Evolutionary conservation across 116 monocot genomes (phyloP).

Genomic region (Phalaenopsis hybrid): DNA sequence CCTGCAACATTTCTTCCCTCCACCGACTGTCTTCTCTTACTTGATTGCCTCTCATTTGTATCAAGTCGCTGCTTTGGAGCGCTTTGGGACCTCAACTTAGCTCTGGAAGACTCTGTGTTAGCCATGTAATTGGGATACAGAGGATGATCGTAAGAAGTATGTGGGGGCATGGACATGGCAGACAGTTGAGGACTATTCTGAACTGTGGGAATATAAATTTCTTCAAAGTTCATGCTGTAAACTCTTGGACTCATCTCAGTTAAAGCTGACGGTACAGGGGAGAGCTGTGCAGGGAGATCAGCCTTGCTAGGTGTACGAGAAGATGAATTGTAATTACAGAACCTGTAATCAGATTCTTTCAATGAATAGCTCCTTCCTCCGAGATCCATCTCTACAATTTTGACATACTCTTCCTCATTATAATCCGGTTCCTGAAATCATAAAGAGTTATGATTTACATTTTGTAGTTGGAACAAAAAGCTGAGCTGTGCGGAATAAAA

Average conservation of each 20-base stretch:
- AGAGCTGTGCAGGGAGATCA: constrained; percentile 30
- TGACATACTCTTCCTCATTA: constrained; percentile 45
- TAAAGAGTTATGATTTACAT: background rate
- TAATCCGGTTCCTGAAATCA: constrained; percentile 41
- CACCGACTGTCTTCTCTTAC: constrained; percentile 40
- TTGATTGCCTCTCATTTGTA: constrained; percentile 56
- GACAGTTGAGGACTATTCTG: constrained; percentile 58
- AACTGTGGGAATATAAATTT: constrained; percentile 57
- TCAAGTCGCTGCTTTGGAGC: constrained; percentile 73
- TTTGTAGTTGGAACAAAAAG: no score
- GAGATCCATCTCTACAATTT: constrained; percentile 74
- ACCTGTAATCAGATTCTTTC: constrained; percentile 3
- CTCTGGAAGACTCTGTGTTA: constrained; percentile 82
- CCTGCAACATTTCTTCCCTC: constrained; percentile 69
- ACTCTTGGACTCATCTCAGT: constrained; percentile 44
- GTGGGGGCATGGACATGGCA: constrained; percentile 27
- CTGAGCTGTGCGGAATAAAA: background rate
- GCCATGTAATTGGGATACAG: constrained; percentile 86
- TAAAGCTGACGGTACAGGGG: constrained; percentile 50
- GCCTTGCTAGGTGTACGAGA: background rate
- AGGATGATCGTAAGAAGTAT: constrained; percentile 21
- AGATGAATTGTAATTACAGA: constrained; percentile 19
- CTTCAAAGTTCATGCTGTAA: constrained; percentile 54
- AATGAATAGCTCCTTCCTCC: constrained; percentile 50
- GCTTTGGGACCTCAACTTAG: constrained; percentile 81